These are phyloP conservation scores for Calonectria hongkongensis DNA, from an alignment of 2,329 filamentous ascomycete genomes.

Conservation along the genomic window DNA sequence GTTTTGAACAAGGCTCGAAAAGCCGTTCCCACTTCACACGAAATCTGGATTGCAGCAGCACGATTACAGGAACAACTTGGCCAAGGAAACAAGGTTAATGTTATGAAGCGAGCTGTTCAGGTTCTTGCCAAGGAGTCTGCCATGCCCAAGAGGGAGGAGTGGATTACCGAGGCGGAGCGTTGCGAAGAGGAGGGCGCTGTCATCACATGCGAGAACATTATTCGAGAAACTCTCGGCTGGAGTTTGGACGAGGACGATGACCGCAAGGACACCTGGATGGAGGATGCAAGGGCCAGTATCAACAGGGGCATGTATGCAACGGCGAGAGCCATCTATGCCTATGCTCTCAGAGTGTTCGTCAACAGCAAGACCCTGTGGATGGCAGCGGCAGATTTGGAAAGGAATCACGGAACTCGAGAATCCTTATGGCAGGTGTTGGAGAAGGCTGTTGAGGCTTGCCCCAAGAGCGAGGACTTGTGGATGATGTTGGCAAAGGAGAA, in stretches of 20 bases:
- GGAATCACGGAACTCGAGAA: constrained; percentile 89
- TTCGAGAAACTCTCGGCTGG: constrained; percentile 95
- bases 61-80: constrained; percentile 92
- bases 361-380: constrained; percentile 93
- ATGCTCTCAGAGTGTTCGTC: constrained; percentile 91
- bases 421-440: constrained; percentile 90
- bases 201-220: constrained; percentile 90
- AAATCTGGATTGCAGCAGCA: constrained; percentile 97
- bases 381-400: constrained; percentile 92
- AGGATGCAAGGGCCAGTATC: constrained; percentile 90
- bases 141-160: constrained; percentile 98
- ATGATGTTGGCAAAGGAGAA: constrained; percentile 97
- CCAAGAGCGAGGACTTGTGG: constrained; percentile 93
- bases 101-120: constrained; percentile 96
- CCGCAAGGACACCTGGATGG: constrained; percentile 95
- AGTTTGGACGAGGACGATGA: constrained; percentile 96
- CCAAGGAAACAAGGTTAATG: constrained; percentile 85
- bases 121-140: constrained; percentile 92
- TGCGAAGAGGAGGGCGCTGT: constrained; percentile 94
- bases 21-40: constrained; percentile 92
- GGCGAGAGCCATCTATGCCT: constrained; percentile 93
- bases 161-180: constrained; percentile 95
- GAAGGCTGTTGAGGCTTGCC: constrained; percentile 95
- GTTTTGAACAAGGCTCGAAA: constrained; percentile 97
- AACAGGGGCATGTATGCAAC: constrained; percentile 90